These are phyloP conservation scores for Clonostachys rosea DNA, from an alignment of 2,329 filamentous ascomycete species.

Conservation along the genomic window DNA sequence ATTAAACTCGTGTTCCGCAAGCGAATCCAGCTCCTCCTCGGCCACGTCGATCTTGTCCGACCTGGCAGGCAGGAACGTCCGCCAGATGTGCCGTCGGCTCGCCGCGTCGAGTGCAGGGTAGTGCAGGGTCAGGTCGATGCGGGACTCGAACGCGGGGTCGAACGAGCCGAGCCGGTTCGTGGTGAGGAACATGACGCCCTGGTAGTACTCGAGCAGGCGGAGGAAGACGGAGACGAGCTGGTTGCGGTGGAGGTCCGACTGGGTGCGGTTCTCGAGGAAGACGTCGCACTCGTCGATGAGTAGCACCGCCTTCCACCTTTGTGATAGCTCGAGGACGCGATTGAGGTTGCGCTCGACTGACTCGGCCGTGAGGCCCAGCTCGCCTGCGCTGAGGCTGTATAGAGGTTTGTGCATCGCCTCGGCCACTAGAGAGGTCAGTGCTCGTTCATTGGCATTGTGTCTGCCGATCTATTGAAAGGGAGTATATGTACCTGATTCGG, in stretches of 20 bases:
- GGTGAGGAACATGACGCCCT: constrained; percentile 43
- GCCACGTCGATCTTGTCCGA: background rate
- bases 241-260: constrained; percentile 36
- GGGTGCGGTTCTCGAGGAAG: constrained; percentile 48
- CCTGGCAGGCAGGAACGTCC: background rate
- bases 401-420: constrained; percentile 45
- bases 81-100: background rate
- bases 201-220: constrained; percentile 45
- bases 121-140: constrained; percentile 43
- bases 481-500: constrained; percentile 31
- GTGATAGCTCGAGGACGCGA: constrained; percentile 41
- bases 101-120: constrained; percentile 26
- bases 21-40: constrained; percentile 4
- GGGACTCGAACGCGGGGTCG: constrained; percentile 39
- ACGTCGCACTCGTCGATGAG: constrained; percentile 57
- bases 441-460: too few relatives aligned
- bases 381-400: constrained; percentile 36
- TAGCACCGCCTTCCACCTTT: constrained; percentile 44
- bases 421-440: constrained; percentile 20
- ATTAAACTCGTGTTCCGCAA: background rate
- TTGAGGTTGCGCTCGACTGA: constrained; percentile 35
- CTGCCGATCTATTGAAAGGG: background rate
- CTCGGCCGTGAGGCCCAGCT: constrained; percentile 31
- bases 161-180: constrained; percentile 43
- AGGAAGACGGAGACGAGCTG: constrained; percentile 43